Percentiles rank a stretch among this genome's conserved stretches.
These are phyloP conservation scores for Vitis hybrid DNA, from an alignment of 177 flowering plant genomes.

Conservation along the genomic window DNA sequence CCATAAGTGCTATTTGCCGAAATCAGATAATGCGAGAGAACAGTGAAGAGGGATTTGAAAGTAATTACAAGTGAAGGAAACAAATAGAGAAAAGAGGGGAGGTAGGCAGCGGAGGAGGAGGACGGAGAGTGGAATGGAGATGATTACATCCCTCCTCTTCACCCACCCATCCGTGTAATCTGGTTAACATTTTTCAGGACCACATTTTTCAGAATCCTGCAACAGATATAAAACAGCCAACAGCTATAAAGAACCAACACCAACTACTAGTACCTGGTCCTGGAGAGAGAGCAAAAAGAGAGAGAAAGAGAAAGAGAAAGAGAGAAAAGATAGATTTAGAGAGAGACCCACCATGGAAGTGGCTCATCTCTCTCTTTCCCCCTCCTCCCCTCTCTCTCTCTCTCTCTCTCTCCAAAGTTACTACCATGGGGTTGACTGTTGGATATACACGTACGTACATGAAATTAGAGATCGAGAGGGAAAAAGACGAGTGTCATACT, in stretches of 20 bases:
- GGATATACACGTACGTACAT: conserved; percentile 17
- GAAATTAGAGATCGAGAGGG: conserved; percentile 1
- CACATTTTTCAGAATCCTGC: conserved; percentile 44
- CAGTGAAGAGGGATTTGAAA: background rate
- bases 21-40: background rate
- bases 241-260: conserved; percentile 53
- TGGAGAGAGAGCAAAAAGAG: conserved; percentile 27
- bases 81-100: background rate
- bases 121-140: conserved; percentile 1
- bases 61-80: background rate
- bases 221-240: conserved; percentile 47
- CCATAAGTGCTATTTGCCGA: background rate
- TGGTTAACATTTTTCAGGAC: conserved; percentile 32
- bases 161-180: conserved; percentile 18
- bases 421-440: conserved; percentile 24
- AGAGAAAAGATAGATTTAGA: background rate
- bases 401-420: conserved; percentile 15
- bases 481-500: background rate
- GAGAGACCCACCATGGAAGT: conserved; percentile 26
- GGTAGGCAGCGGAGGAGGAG: background rate
- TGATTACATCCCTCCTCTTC: background rate
- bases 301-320: conserved; percentile 20
- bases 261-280: conserved; percentile 48
- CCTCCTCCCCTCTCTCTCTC: conserved; percentile 9
- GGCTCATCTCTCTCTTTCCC: conserved; percentile 21